Evolutionary conservation across 2,329 filamentous ascomycete species (phyloP), one percentile per base, ranked within the genome.

Genomic region (Trichoderma asperellum): DNA sequence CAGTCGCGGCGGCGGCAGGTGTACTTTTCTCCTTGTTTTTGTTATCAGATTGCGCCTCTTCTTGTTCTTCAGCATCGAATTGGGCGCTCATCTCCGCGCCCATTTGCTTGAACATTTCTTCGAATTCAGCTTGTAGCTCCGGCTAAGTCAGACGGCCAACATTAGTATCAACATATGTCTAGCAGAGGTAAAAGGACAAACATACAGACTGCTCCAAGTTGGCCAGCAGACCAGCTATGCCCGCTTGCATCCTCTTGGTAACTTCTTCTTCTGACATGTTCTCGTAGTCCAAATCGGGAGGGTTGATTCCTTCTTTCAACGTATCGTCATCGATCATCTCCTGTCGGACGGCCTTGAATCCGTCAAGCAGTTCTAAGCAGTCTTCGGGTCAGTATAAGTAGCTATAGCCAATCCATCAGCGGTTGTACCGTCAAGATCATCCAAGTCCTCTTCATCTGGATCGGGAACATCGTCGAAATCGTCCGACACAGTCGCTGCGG

Each of bases 371-470:
- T 75, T 98, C 95, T 95, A 55, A 18, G 1, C 16, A 29, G 18
- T 29, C 27, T 11, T 52, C 14, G 6, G 27, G 40, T 66, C 5
- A 66, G 53, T 8, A 29, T n/a, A 57, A 7, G 34, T 11, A 2
- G 27, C 8, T 14, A 6, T 6, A n/a, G 2, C 53, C 29, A 57
- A 58, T 57, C 52, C 18, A 32, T 8, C 24, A 12, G 11, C 29
- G 16, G 52, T 11, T 83, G 74, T 80, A 93, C 92, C 93, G 81
- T 99, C 96, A 56, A 99, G 84, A 76, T 98, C 96, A 76, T 97
- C 92, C 24, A 96, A 83, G 74, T 96, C 92, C 79, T 96, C 96
- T 80, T 97, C 94, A 73, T 98, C 95, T 7, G 94, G 95, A 76
- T 97, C 95, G 24, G 94, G 91, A 18, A 91, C 89, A 73, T 91